These are phyloP conservation scores for Firmiana major DNA, from an alignment of 345 rosid genomes.

Conservation along the genomic window DNA sequence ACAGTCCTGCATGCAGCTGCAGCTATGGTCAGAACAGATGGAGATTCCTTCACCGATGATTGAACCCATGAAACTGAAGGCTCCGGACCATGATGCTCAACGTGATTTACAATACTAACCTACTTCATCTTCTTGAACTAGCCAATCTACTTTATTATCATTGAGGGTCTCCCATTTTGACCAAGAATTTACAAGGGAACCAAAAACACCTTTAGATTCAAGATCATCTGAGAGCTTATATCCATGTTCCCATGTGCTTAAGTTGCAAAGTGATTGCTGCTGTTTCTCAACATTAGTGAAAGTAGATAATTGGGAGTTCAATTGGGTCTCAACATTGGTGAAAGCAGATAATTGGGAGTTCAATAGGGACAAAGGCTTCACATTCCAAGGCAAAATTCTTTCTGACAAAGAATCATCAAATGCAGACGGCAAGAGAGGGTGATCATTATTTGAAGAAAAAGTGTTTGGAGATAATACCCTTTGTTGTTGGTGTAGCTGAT, in stretches of 20 bases:
- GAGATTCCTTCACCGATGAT: constrained; percentile 46
- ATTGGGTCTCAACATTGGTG: too few relatives aligned
- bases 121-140: constrained; percentile 26
- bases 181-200: constrained; percentile 34
- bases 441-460: constrained; percentile 41
- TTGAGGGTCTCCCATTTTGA: constrained; percentile 40
- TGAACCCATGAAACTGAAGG: constrained; percentile 48
- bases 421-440: constrained; percentile 32
- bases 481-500: constrained; percentile 39
- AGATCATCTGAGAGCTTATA: constrained; percentile 20
- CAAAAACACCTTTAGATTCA: constrained; percentile 11
- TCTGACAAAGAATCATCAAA: constrained; percentile 40
- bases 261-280: constrained; percentile 34
- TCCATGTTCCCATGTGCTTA: constrained; percentile 37
- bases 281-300: constrained; percentile 42
- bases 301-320: constrained; percentile 26
- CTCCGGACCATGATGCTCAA: constrained; percentile 30
- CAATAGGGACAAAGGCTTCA: constrained; percentile 47
- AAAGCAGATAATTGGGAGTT: too few relatives aligned
- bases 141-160: constrained; percentile 43
- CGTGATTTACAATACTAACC: constrained; percentile 26
- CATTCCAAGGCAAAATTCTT: constrained; percentile 41
- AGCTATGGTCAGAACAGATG: constrained; percentile 23
- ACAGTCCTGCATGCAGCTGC: constrained; percentile 4
- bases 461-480: constrained; percentile 37